A percentile compares a stretch with the other conserved stretches of the same genome.
These are phyloP conservation scores for Aspergillus novoparasiticus DNA, from an alignment of 2,329 filamentous ascomycete species.

Conservation along the genomic window DNA sequence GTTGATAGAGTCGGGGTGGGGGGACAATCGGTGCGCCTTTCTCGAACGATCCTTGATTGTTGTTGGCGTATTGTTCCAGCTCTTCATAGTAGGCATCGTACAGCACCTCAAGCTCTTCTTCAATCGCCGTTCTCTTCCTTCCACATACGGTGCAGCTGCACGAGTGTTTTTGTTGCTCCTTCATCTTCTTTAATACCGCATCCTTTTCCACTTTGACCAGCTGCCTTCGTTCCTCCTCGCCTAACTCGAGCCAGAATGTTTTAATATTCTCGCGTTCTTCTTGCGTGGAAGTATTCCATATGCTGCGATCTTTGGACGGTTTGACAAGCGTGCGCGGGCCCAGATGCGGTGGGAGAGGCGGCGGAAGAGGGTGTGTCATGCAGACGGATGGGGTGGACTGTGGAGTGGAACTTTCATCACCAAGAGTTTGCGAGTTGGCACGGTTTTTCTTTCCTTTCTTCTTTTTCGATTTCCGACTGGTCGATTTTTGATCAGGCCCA, in stretches of 20 bases:
- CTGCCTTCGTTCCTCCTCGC: constrained; percentile 91
- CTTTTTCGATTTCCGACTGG: constrained; percentile 42
- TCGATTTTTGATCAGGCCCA: constrained; percentile 22
- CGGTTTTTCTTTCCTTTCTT: constrained; percentile 44
- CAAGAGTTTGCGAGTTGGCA: constrained; percentile 36
- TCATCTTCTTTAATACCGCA: constrained; percentile 97
- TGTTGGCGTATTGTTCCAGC: constrained; percentile 94
- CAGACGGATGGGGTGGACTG: constrained; percentile 48
- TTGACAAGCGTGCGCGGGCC: constrained; percentile 46
- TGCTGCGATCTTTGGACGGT: constrained; percentile 71
- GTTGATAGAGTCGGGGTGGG: constrained; percentile 65
- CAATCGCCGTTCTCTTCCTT: constrained; percentile 92
- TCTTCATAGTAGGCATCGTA: constrained; percentile 99
- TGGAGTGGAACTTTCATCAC: constrained; percentile 43
- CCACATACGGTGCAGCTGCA: constrained; percentile 98
- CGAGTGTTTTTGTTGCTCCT: constrained; percentile 98
- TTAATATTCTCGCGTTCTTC: constrained; percentile 97
- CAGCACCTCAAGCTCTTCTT: constrained; percentile 94
- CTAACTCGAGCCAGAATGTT: constrained; percentile 93
- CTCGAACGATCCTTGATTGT: constrained; percentile 64
- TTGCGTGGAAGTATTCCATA: constrained; percentile 94
- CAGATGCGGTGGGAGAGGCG: constrained; percentile 47
- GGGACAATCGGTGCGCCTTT: constrained; percentile 70
- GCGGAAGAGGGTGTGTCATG: constrained; percentile 44
- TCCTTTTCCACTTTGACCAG: constrained; percentile 98